Conservation (phyloP, 2,329 filamentous ascomycete species). For the Truncatella angustata region DNA sequence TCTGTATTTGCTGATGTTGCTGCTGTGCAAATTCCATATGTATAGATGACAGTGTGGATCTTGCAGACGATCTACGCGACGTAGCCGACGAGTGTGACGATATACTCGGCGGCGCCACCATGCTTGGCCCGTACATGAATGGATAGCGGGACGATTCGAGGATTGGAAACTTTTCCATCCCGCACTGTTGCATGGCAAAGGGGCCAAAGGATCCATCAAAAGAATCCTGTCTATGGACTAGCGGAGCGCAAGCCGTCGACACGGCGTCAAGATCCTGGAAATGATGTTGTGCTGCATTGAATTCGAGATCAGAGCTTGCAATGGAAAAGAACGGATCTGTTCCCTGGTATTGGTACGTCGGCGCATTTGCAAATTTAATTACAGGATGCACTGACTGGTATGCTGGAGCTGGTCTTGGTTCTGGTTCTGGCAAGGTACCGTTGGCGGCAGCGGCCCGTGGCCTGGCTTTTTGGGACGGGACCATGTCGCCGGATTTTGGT, state of each 20-base stretch:
- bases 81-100: slow-evolving; percentile 13
- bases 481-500: not conserved
- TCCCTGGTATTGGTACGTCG: too few relatives aligned
- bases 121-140: not conserved
- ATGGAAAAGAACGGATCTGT: not conserved
- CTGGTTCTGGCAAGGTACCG: too few relatives aligned
- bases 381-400: not conserved
- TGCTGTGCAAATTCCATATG: slow-evolving; percentile 26
- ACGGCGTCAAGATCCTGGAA: not conserved
- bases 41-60: slow-evolving; percentile 28
- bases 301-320: not conserved
- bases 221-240: not conserved
- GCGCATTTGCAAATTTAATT: not conserved
- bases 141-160: not conserved
- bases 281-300: not conserved
- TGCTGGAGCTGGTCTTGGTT: not conserved
- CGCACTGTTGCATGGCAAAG: not conserved
- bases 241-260: not conserved
- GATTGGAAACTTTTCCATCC: not conserved
- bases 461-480: not conserved
- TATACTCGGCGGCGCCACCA: not conserved
- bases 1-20: not conserved
- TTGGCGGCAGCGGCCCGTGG: not conserved
- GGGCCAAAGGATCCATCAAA: not conserved
- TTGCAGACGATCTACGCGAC: slow-evolving; percentile 24